Conservation (phyloP, 345 rosid species). For the Erysimum cheiranthoides region DNA sequence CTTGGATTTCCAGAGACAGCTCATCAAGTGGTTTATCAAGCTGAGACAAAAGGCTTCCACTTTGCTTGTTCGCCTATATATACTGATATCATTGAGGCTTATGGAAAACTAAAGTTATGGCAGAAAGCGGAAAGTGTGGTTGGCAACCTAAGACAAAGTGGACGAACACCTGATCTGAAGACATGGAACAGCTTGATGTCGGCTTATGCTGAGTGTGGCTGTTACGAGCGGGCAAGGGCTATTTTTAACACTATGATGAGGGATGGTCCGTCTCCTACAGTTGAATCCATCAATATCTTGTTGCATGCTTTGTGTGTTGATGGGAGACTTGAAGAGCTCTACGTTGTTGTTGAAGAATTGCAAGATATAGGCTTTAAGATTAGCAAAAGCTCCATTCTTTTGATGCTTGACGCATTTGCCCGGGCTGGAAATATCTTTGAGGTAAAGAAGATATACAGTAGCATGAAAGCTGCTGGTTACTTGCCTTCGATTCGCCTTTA, state of each 20-base stretch:
- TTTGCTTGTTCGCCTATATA: conserved; percentile 56
- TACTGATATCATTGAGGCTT: conserved; percentile 70
- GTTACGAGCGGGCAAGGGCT: conserved; percentile 92
- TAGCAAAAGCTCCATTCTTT: conserved; percentile 87
- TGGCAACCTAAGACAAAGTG: conserved; percentile 68
- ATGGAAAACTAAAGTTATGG: conserved; percentile 78
- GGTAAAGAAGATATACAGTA: conserved; percentile 87
- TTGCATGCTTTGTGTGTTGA: conserved; percentile 80
- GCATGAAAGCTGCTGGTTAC: conserved; percentile 97
- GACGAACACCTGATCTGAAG: conserved; percentile 61
- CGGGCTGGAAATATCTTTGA: conserved; percentile 79
- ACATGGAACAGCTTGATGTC: conserved; percentile 88
- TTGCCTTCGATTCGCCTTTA: conserved; percentile 94
- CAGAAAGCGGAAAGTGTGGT: conserved; percentile 90
- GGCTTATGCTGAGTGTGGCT: conserved; percentile 90
- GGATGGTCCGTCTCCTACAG: conserved; percentile 94
- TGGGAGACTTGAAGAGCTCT: conserved; percentile 85
- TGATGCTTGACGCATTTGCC: conserved; percentile 92
- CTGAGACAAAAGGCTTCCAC: conserved; percentile 58
- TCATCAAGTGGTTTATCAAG: conserved; percentile 63
- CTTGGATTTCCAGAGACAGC: conserved; percentile 93
- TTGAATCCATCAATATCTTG: conserved; percentile 83
- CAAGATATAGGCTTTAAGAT: conserved; percentile 96
- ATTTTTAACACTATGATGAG: conserved; percentile 89
- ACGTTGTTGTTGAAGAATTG: conserved; percentile 82